Conservation (phyloP, 257 asterid species). For the Ocimum tenuiflorum region DNA sequence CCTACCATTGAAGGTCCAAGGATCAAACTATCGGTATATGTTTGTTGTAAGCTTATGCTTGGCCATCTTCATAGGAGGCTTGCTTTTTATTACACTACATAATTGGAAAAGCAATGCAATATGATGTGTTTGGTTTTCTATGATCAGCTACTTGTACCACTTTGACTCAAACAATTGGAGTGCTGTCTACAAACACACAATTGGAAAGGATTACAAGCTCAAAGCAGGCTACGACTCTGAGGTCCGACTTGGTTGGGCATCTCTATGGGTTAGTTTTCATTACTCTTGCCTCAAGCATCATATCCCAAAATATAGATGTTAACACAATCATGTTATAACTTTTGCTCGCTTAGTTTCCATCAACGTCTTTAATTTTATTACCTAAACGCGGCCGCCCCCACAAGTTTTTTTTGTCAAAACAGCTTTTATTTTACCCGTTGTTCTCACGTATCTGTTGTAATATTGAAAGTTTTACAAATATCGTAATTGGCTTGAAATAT, state of each 20-base stretch:
- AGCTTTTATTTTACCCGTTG: too few species aligned
- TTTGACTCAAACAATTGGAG: constrained; percentile 82
- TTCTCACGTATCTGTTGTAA: too few species aligned
- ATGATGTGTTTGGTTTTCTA: constrained; percentile 7
- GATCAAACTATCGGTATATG: neutral
- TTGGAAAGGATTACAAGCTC: constrained; percentile 73
- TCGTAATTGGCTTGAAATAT: too few species aligned
- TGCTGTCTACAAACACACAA: constrained; percentile 70
- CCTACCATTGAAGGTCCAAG: neutral
- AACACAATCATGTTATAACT: neutral
- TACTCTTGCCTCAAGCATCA: neutral
- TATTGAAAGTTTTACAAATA: too few species aligned
- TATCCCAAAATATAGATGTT: neutral
- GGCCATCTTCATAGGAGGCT: neutral
- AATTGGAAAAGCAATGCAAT: constrained; percentile 10
- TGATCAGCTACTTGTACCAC: constrained; percentile 69
- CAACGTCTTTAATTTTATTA: neutral
- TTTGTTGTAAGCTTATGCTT: neutral
- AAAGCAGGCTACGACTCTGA: constrained; percentile 95
- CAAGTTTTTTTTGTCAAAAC: too few species aligned
- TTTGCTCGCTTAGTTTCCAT: constrained; percentile 9
- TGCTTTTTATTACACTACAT: neutral
- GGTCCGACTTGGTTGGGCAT: constrained; percentile 94
- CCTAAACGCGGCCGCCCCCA: neutral
- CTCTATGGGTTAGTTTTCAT: constrained; percentile 69